Conservation (phyloP, 2,329 filamentous ascomycete genomes). For the Chaetomium olivaceum region DNA sequence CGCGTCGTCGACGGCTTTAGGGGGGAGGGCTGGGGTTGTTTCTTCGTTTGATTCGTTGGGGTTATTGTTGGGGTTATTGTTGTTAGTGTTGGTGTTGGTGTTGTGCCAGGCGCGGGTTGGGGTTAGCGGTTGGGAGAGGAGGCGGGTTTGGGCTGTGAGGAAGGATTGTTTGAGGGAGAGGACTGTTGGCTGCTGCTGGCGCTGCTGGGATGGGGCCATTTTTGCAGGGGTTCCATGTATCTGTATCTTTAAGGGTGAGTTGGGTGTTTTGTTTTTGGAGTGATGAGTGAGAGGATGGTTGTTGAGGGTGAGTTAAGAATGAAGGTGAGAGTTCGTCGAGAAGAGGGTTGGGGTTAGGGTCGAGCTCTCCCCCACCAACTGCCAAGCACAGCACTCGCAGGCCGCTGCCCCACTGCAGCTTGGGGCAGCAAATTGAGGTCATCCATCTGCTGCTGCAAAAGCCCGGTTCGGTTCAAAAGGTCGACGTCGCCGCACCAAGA, state of each 20-base stretch:
- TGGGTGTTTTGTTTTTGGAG: background rate
- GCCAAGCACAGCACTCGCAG: no score
- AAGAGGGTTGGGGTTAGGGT: slow-evolving; percentile 16
- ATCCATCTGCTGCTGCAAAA: slow-evolving; percentile 27
- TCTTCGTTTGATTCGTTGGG: slow-evolving; percentile 42
- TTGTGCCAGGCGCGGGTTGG: slow-evolving; percentile 57
- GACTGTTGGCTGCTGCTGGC: slow-evolving; percentile 60
- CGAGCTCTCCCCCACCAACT: no score
- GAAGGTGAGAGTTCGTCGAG: background rate
- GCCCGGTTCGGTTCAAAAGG: slow-evolving; percentile 16
- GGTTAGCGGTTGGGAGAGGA: slow-evolving; percentile 60
- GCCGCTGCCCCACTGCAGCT: slow-evolving; percentile 24
- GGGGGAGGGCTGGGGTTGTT: slow-evolving; percentile 42
- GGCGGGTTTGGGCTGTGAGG: slow-evolving; percentile 61
- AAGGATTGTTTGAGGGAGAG: slow-evolving; percentile 66
- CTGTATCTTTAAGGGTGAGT: background rate
- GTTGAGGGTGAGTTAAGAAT: background rate
- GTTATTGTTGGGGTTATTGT: slow-evolving; percentile 54
- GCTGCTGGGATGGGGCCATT: slow-evolving; percentile 42
- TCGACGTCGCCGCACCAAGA: slow-evolving; percentile 8
- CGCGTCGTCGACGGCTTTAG: slow-evolving; percentile 57
- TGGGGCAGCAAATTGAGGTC: slow-evolving; percentile 33
- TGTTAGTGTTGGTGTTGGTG: slow-evolving; percentile 54
- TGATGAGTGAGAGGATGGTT: no score
- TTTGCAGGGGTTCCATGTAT: no score